Evolutionary conservation across 768 basidiomycete genomes (phyloP), one percentile per base, ranked within the genome.

Genomic region (Leccinum ochraceum): DNA sequence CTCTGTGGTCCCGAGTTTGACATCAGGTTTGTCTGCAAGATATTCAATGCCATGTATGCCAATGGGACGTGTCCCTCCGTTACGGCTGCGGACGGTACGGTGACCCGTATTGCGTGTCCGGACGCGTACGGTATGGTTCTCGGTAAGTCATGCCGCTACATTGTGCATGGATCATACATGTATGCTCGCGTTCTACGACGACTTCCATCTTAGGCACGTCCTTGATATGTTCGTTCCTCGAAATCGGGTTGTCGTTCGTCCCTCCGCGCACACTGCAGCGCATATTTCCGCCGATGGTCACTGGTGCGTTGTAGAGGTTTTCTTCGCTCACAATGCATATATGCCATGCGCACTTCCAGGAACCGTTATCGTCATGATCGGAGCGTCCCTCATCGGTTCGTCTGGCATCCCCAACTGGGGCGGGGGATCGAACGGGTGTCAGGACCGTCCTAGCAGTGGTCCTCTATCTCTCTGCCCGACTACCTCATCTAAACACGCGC

Each of bases 41-140:
- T 92, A 44, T 92, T 94, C 69, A 73, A 85, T 63, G 81, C 86
- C 3, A 86, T 92, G 83, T 94, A 95, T 73, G 80, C 75, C 2
- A 83, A 90, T 59, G 92, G 92, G 2, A 92, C 88, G 2, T 95
- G 92, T 73, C 80, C 89, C 0, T 83, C 82, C 1, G 81, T 78
- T 3, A 80, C 78, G 0, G 77, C 73, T 11, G 73, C 81, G 1
- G 85, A 90, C 64, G 92, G 92, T 0, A 82, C 80, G 0, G 72
- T 84, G 17, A 82, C 81, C 13, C 80, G 83, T 7, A 80, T 77
- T 0, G 68, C 88, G 9, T 94, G 90, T 71, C 91, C 89, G 0
- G 89, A 92, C 57, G 91, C 90, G 0, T 94, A 89, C 67, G 91
- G 92, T 24, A 88, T 82, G 75, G 77, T 93, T 4, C 80, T 93